Conservation (phyloP, 2,329 filamentous ascomycete genomes). For the Tolypocladium nubicola region DNA sequence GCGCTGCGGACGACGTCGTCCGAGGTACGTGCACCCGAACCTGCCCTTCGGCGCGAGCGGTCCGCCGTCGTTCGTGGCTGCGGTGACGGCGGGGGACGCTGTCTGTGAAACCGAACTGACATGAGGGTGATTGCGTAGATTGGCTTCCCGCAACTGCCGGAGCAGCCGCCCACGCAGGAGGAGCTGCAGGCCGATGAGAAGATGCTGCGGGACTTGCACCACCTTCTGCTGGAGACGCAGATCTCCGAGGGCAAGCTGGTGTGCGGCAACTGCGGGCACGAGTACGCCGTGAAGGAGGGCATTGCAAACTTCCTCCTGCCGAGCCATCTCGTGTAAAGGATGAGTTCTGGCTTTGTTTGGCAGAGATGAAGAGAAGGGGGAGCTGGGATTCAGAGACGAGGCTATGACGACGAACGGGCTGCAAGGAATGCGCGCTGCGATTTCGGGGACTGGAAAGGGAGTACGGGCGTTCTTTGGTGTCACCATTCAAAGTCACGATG, state of each 20-base stretch:
- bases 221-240: slow-evolving; percentile 77
- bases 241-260: slow-evolving; percentile 82
- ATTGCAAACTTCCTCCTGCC: slow-evolving; percentile 94
- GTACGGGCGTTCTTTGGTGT: background rate
- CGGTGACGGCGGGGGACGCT: background rate
- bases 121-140: slow-evolving; percentile 39
- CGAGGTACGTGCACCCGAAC: slow-evolving; percentile 48
- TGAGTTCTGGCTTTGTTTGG: background rate
- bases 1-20: slow-evolving; percentile 64
- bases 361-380: background rate
- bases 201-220: slow-evolving; percentile 67
- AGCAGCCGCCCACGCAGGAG: slow-evolving; percentile 50
- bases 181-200: slow-evolving; percentile 56
- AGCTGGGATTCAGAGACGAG: background rate
- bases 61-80: background rate
- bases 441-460: background rate
- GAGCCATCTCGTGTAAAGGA: slow-evolving; percentile 65
- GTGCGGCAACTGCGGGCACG: slow-evolving; percentile 84
- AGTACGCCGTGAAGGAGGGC: slow-evolving; percentile 90
- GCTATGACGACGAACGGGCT: background rate
- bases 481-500: background rate
- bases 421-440: background rate
- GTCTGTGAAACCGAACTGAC: background rate
- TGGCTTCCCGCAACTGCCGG: slow-evolving; percentile 65
- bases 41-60: background rate